Base-by-base conservation (phyloP, 179 eudicot genomes). In the Beta corolliflora region DNA sequence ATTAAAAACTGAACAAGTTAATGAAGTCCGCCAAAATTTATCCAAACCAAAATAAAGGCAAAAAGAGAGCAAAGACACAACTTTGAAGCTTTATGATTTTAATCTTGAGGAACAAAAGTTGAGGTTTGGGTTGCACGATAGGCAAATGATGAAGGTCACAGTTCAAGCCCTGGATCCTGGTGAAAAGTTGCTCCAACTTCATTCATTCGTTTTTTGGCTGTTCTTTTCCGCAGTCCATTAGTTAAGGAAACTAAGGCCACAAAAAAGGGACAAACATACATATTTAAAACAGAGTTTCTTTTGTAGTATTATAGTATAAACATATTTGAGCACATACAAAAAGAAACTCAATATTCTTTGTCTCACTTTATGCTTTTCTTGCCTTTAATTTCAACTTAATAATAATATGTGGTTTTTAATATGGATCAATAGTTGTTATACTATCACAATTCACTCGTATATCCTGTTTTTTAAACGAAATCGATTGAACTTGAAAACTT, bases 21-120 rank as follows among this genome's bases (percentile, higher is more conserved):
- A 59, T 5, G 16, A 56, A 75, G 70, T 16, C 79, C 72, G 80
- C 80, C 80, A 77, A 77, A 63, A 46, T 18, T 7, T 5, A 77
- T 77, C 45, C 59, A 58, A 77, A 64, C 21, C 61, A 50, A 50
- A 64, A 25, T 9, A n/a, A 12, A 21, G 11, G 4, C 15, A 4
- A 44, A 41, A 59, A 41, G 46, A 10, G 9, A 36, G 18, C 18
- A 41, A 31, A 31, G 21, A 56, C 9, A 21, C 16, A n/a, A 10
- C 16, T 67, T 66, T 31, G 7, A 1, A 25, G 61, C 44, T 73
- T 73, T 48, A 10, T 5, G 7, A 53, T 11, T 54, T 36, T 36
- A 36, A 54, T 5, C 9, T 73, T 53, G 45, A 44, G 21, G 2
- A 14, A 25, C 13, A 63, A 54, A 67, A 68, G 52, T 48, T 48